Base-by-base conservation (phyloP, 2,329 filamentous ascomycete genomes). In the Coleophoma cylindrospora region DNA sequence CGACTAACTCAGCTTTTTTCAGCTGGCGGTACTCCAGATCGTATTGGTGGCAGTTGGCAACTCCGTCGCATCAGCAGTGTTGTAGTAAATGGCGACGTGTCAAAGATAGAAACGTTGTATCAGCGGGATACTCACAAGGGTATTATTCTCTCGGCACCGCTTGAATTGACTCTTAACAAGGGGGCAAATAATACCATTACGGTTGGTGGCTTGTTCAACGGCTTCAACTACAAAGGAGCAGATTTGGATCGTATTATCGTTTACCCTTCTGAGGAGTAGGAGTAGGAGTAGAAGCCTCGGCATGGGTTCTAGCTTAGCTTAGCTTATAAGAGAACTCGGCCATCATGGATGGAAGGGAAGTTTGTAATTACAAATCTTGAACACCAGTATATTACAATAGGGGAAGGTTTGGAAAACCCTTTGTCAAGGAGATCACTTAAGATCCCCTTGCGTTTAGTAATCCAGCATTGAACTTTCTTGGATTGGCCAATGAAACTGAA, bases 161-260 rank as follows among this genome's bases (percentile, higher is more conserved):
- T 84, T 32, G 66, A 75, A 50, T 54, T 84, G 49, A 74, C 73
- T 0, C 63, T 84, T 14, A 67, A 76, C 33, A 72, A 79, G 59
- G 79, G 80, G 7, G 14, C 14, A 2, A 68, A 66, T 11, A 78
- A 81, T 53, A 77, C 70, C 0, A 81, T 84, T 46, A 78, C 75
- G 2, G 70, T 84, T 21, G 79, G 80, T 0, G 80, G 81, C 0
- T 52, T 83, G 43, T 70, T 64, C 44, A 83, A 84, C 49, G 79
- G 79, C 0, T 68, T 78, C 43, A 75, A 80, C 49, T 69, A 72
- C 15, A 81, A 78, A 61, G 79, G 79, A 0, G 80, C 77, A 1
- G 80, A 84, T 57, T 58, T 84, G 19, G 80, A 84, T 55, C 70
- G 72, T 13, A 76, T 84, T 56, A 71, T 83, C 1, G 80, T 84